These are phyloP conservation scores for Cylindrotheca closterium DNA, from an alignment of 108 stramenopile species.

Conservation along the genomic window DNA sequence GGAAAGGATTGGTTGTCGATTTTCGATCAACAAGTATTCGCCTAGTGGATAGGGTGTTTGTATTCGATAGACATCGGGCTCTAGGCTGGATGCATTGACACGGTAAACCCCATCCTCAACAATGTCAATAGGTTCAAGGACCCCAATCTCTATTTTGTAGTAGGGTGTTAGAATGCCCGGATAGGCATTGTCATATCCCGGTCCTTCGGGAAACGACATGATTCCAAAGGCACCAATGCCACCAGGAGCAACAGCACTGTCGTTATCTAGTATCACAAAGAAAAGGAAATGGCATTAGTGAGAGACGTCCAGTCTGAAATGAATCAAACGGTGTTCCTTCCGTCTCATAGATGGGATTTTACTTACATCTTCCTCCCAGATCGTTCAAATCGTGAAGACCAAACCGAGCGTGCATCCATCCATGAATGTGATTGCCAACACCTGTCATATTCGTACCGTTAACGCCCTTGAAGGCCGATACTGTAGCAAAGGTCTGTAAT, in stretches of 20 bases:
- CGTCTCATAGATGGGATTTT: not conserved
- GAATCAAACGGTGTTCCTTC: too few species aligned
- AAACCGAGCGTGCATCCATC: slow-evolving; percentile 35
- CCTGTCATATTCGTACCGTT: slow-evolving; percentile 23
- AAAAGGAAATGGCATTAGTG: too few species aligned
- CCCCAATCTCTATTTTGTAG: slow-evolving; percentile 51
- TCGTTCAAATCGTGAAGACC: slow-evolving; percentile 57
- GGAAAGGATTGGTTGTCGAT: slow-evolving; percentile 48
- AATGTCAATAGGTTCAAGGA: slow-evolving; percentile 46
- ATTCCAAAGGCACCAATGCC: slow-evolving; percentile 2
- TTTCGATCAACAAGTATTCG: slow-evolving; percentile 57
- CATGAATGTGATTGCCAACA: slow-evolving; percentile 52
- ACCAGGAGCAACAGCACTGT: not conserved
- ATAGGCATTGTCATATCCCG: not conserved
- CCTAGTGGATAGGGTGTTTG: slow-evolving; percentile 8
- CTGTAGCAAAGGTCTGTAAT: not conserved
- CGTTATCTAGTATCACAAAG: not conserved
- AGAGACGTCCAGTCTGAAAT: too few species aligned
- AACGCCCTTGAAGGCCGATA: not conserved
- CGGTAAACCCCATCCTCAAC: slow-evolving; percentile 42
- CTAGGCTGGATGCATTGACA: slow-evolving; percentile 3
- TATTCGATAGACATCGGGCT: slow-evolving; percentile 6
- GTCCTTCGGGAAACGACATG: not conserved
- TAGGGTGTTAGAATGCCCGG: slow-evolving; percentile 56
- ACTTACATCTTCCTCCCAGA: slow-evolving; percentile 1